Percentiles rank a stretch among this genome's conserved stretches.
Evolutionary conservation across 805 yeast genomes (phyloP).

Genomic region (Metschnikowia peoriensis): DNA sequence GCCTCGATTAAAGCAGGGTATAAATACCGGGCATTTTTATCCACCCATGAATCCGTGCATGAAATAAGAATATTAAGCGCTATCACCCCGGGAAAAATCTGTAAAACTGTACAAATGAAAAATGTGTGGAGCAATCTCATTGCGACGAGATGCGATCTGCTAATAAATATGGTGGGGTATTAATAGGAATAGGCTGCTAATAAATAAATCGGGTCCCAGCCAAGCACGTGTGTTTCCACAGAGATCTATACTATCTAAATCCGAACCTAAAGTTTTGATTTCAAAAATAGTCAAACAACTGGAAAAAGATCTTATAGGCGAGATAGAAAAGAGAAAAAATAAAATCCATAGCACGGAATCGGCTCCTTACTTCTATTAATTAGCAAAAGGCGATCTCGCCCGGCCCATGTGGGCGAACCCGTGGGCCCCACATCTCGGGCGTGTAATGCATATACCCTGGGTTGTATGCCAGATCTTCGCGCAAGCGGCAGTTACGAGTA

Average conservation of each 20-base stretch:
- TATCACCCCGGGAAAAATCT: slow-evolving; percentile 5
- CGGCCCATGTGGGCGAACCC: neutral
- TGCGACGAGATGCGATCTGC: neutral
- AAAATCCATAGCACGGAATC: neutral
- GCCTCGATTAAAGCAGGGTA: slow-evolving; percentile 27
- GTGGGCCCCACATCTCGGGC: neutral
- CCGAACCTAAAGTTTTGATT: no score
- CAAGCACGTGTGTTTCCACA: no score
- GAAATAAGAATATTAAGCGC: slow-evolving; percentile 31
- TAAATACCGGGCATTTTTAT: slow-evolving; percentile 31
- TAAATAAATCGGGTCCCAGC: neutral
- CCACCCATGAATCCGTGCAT: slow-evolving; percentile 38
- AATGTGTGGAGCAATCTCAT: neutral
- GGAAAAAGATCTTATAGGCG: no score
- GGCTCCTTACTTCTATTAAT: neutral
- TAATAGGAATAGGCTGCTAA: neutral
- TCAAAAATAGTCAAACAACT: no score
- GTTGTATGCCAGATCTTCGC: neutral
- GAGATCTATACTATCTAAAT: no score
- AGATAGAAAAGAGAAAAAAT: no score
- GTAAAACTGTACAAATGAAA: neutral
- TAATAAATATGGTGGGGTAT: neutral
- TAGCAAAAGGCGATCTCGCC: neutral
- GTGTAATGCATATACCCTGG: neutral
- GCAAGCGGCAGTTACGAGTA: neutral